Evolutionary conservation across 441 rosid genomes (phyloP).

Genomic region (Hura crepitans): DNA sequence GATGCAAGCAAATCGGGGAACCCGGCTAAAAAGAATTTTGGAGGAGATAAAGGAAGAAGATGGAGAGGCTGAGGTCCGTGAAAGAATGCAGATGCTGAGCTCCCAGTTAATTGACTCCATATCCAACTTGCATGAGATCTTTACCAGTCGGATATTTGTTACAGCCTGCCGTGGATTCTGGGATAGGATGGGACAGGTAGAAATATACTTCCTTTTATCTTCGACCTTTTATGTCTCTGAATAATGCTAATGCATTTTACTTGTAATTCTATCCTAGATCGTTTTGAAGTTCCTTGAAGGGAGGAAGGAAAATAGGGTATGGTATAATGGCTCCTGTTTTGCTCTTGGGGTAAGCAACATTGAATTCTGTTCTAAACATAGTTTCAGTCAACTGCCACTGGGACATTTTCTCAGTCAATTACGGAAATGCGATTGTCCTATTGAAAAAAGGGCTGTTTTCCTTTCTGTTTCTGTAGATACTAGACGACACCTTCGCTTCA

Average conservation of each 20-base stretch:
- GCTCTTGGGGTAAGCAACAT: conserved; percentile 74
- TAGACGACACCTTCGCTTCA: conserved; percentile 90
- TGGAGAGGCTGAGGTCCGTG: conserved; percentile 83
- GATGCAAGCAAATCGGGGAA: conserved; percentile 49
- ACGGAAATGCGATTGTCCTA: not conserved
- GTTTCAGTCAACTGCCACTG: not conserved
- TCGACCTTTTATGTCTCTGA: not conserved
- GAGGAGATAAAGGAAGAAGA: conserved; percentile 91
- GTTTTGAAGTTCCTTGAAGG: conserved; percentile 92
- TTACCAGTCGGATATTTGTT: conserved; percentile 70
- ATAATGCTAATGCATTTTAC: not conserved
- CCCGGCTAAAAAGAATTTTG: conserved; percentile 72
- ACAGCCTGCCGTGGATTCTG: conserved; percentile 84
- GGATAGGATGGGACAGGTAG: conserved; percentile 97
- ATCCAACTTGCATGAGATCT: conserved; percentile 75
- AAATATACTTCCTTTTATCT: not conserved
- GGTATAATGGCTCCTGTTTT: conserved; percentile 89
- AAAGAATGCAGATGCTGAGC: conserved; percentile 75
- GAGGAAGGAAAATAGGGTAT: conserved; percentile 83
- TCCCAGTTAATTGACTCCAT: conserved; percentile 64
- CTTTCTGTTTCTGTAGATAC: conserved; percentile 41
- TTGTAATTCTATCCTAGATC: conserved; percentile 31
- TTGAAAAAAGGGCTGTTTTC: not conserved
- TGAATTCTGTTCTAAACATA: not conserved
- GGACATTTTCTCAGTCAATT: not conserved